A percentile compares a stretch with the other conserved stretches of the same genome.
Conservation (phyloP, 2,329 filamentous ascomycete species). For the Diaporthe humulicola region DNA sequence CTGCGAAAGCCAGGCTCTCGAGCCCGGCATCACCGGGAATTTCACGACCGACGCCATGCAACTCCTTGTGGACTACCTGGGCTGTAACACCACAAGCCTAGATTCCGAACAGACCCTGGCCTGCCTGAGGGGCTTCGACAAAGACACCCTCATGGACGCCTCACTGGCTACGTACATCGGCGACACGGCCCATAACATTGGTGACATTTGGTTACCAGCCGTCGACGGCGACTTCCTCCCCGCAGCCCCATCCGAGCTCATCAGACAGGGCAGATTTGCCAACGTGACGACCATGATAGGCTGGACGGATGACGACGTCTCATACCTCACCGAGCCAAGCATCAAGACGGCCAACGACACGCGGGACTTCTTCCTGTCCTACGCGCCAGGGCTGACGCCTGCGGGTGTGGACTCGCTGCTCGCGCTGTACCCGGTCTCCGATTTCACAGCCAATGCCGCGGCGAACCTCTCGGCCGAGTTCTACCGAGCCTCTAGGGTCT, state of each 20-base stretch:
- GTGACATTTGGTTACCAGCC: constrained; percentile 64
- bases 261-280: constrained; percentile 55
- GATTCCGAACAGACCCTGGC: constrained; percentile 58
- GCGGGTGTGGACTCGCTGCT: constrained; percentile 56
- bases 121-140: constrained; percentile 61
- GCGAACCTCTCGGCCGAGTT: constrained; percentile 61
- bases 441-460: constrained; percentile 55
- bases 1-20: constrained; percentile 62
- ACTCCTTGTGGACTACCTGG: constrained; percentile 55
- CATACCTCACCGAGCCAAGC: constrained; percentile 55
- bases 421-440: constrained; percentile 61
- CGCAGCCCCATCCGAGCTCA: constrained; percentile 55
- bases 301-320: constrained; percentile 60
- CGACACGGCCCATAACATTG: constrained; percentile 60
- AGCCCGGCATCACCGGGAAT: constrained; percentile 63
- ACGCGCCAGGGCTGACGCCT: constrained; percentile 53
- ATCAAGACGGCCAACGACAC: constrained; percentile 57
- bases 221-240: constrained; percentile 65
- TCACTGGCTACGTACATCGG: constrained; percentile 56
- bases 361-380: constrained; percentile 53
- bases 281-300: constrained; percentile 57
- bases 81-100: constrained; percentile 56
- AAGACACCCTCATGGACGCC: constrained; percentile 56
- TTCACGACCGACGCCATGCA: constrained; percentile 62
- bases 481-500: constrained; percentile 62